Evolutionary conservation across 495 filamentous ascomycete genomes (phyloP).

Genomic region (Parmelia sp.): DNA sequence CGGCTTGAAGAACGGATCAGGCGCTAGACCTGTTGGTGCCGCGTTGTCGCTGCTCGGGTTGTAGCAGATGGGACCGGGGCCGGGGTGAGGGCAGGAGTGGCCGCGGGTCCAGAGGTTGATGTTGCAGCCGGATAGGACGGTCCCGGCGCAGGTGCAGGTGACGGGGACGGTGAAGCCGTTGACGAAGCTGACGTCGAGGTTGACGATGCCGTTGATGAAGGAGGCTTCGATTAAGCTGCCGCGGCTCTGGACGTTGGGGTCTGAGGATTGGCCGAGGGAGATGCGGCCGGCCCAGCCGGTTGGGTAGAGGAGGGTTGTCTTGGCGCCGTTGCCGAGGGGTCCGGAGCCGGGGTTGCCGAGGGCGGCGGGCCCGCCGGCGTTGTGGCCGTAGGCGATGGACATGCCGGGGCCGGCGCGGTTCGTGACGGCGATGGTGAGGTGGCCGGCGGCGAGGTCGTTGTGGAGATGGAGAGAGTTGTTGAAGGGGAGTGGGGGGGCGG

Average conservation of each 20-base stretch:
- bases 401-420: constrained; percentile 1
- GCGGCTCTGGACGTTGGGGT: background rate
- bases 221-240: constrained; percentile 23
- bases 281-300: constrained; percentile 22
- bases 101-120: constrained; percentile 21
- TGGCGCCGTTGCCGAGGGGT: background rate
- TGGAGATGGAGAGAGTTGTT: no score
- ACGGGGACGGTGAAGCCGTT: constrained; percentile 17
- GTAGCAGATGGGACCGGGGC: constrained; percentile 20
- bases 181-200: constrained; percentile 23
- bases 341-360: constrained; percentile 8
- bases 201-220: constrained; percentile 6
- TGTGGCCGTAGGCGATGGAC: constrained; percentile 12
- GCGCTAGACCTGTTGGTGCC: constrained; percentile 8
- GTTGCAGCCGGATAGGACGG: constrained; percentile 29
- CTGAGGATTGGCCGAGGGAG: constrained; percentile 12
- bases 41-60: constrained; percentile 16
- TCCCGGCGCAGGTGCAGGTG: constrained; percentile 21
- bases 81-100: constrained; percentile 14
- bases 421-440: constrained; percentile 10
- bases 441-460: background rate
- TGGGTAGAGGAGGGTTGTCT: constrained; percentile 9
- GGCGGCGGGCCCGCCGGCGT: constrained; percentile 13
- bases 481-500: no score
- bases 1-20: constrained; percentile 25